phyloP scores from a whole-genome alignment of 208 protist genomes.

The Phytomonas sp. region DNA sequence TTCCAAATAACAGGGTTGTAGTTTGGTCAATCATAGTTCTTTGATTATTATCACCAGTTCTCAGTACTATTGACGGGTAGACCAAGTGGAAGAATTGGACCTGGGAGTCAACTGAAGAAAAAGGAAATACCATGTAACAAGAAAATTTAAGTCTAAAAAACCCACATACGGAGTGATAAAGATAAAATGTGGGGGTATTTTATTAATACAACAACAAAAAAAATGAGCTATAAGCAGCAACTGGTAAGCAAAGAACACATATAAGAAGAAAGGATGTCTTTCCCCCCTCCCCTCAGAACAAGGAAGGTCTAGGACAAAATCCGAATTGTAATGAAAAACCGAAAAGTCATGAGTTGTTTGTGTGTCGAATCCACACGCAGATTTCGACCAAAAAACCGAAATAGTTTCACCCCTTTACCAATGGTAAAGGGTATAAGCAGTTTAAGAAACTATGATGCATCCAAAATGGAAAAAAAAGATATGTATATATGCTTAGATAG shows the following conservation, averaged over 20 bases:
- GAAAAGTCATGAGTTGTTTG: background rate
- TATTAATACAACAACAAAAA: constrained; percentile 5
- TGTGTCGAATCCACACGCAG: background rate
- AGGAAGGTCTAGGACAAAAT: constrained; percentile 5
- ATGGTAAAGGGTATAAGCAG: background rate
- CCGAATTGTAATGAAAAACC: background rate
- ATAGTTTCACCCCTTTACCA: constrained; percentile 2
- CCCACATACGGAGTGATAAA: too few relatives aligned
- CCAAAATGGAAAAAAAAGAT: background rate
- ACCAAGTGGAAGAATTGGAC: too few relatives aligned
- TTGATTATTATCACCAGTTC: too few relatives aligned
- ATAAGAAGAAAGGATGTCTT: too few relatives aligned
- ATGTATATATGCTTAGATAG: background rate
- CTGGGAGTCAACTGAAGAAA: too few relatives aligned
- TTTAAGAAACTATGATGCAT: background rate
- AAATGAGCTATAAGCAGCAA: background rate
- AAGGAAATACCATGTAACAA: too few relatives aligned
- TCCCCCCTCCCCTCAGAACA: background rate
- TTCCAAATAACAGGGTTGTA: background rate
- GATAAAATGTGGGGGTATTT: background rate
- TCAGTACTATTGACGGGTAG: too few relatives aligned
- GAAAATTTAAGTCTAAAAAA: too few relatives aligned
- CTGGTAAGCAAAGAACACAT: too few relatives aligned
- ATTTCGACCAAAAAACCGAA: background rate
- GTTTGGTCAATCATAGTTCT: background rate